These are phyloP conservation scores for Chrysoporthe deuterocubensis DNA, from an alignment of 2,329 filamentous ascomycete genomes.

Conservation along the genomic window DNA sequence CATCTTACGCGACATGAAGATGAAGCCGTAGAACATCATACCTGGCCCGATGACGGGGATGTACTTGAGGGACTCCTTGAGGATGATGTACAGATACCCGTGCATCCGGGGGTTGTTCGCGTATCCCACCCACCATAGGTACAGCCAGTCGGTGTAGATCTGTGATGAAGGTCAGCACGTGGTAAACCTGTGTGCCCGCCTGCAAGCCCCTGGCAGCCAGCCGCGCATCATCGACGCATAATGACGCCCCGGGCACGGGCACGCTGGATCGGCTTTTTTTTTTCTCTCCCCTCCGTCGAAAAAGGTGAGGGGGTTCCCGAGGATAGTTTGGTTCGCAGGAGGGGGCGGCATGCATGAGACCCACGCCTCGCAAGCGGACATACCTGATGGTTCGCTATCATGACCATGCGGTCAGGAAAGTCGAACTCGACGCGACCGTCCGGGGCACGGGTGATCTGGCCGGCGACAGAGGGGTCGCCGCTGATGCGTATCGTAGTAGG, in stretches of 20 bases:
- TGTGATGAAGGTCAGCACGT: conserved; percentile 31
- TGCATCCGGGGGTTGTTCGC: conserved; percentile 76
- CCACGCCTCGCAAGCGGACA: not conserved
- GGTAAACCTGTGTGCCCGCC: no score
- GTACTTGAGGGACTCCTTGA: conserved; percentile 84
- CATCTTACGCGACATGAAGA: conserved; percentile 92
- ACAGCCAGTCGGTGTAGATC: conserved; percentile 91
- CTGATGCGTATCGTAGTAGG: conserved; percentile 82
- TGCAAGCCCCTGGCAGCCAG: no score
- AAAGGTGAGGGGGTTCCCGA: no score
- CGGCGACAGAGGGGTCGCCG: conserved; percentile 78
- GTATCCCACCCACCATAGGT: conserved; percentile 94
- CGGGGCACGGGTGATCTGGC: conserved; percentile 69
- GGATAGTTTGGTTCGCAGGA: no score
- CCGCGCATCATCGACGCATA: not conserved
- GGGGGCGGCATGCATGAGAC: no score
- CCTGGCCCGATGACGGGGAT: conserved; percentile 80
- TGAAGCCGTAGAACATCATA: conserved; percentile 87
- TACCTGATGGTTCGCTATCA: conserved; percentile 83
- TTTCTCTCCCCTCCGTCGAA: no score
- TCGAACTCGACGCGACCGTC: conserved; percentile 77
- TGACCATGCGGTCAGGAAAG: conserved; percentile 79
- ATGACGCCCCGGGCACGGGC: no score
- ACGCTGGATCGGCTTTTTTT: no score
- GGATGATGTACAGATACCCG: conserved; percentile 85